Conservation (phyloP, 208 protist species). For the Leishmania lainsoni region DNA sequence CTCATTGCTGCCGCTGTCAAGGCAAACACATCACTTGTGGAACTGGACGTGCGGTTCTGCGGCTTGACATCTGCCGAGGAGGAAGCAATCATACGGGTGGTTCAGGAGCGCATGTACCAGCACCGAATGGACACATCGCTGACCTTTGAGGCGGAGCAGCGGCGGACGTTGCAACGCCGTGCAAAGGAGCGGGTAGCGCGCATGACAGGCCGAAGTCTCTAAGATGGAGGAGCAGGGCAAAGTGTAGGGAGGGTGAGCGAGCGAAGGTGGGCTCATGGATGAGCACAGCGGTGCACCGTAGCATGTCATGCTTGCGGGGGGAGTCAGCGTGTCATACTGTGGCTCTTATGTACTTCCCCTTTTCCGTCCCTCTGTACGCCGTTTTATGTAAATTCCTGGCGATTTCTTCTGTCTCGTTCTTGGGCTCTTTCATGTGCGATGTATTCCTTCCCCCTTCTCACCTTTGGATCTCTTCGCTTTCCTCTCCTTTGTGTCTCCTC, state of each 20-base stretch:
- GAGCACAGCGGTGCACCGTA: background rate
- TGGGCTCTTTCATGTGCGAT: background rate
- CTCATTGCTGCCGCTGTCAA: constrained; percentile 49
- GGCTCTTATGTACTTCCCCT: background rate
- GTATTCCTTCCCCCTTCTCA: background rate
- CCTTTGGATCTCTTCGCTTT: background rate
- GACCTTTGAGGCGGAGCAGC: constrained; percentile 30
- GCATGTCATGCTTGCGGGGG: background rate
- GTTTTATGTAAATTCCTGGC: constrained; percentile 1
- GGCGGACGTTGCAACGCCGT: constrained; percentile 23
- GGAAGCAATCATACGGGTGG: constrained; percentile 39
- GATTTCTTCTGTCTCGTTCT: background rate
- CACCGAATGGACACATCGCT: constrained; percentile 27
- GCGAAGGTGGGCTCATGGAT: background rate
- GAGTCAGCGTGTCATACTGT: background rate
- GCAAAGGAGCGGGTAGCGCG: constrained; percentile 28
- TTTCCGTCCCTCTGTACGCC: background rate
- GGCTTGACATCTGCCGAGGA: constrained; percentile 49
- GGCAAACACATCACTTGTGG: constrained; percentile 53
- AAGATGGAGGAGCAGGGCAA: background rate
- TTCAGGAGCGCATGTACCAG: constrained; percentile 37
- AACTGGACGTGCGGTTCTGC: constrained; percentile 72
- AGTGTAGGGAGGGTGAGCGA: background rate
- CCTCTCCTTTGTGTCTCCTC: background rate
- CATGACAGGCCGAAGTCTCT: constrained; percentile 20